Evolutionary conservation across 2,329 filamentous ascomycete species (phyloP).

Genomic region (Aspergillus luchuensis): DNA sequence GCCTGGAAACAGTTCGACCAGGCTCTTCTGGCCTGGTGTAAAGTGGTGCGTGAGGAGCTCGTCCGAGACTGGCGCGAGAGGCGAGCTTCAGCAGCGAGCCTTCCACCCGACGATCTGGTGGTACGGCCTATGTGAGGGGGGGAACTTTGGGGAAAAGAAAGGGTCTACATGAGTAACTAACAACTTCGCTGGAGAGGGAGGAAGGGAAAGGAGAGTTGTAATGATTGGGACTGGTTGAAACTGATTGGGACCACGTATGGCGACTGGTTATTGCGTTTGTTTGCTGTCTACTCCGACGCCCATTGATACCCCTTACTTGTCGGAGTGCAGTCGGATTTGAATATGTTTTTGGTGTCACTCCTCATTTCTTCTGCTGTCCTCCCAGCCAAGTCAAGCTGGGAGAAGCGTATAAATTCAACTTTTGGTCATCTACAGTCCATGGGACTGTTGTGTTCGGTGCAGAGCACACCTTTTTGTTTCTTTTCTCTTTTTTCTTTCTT

Average conservation of each 20-base stretch:
- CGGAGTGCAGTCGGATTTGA: conserved; percentile 4
- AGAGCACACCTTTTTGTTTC: background rate
- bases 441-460: background rate
- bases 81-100: conserved; percentile 20
- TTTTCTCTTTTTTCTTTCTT: background rate
- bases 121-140: conserved; percentile 7
- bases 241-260: conserved; percentile 2
- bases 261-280: conserved; percentile 7
- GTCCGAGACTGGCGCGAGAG: conserved; percentile 65
- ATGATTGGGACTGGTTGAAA: background rate
- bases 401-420: background rate
- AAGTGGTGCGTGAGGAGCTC: conserved; percentile 77
- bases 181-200: background rate
- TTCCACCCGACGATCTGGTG: conserved; percentile 24
- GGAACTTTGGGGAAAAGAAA: background rate
- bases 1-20: conserved; percentile 81
- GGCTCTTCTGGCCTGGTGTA: conserved; percentile 81
- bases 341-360: background rate
- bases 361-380: background rate
- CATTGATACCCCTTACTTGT: conserved; percentile 6
- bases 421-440: background rate
- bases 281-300: conserved; percentile 10
- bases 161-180: background rate
- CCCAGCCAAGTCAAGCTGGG: background rate
- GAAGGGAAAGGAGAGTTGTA: background rate